These are phyloP conservation scores for Starmerella bombi DNA, from an alignment of 805 yeast species.

Conservation along the genomic window DNA sequence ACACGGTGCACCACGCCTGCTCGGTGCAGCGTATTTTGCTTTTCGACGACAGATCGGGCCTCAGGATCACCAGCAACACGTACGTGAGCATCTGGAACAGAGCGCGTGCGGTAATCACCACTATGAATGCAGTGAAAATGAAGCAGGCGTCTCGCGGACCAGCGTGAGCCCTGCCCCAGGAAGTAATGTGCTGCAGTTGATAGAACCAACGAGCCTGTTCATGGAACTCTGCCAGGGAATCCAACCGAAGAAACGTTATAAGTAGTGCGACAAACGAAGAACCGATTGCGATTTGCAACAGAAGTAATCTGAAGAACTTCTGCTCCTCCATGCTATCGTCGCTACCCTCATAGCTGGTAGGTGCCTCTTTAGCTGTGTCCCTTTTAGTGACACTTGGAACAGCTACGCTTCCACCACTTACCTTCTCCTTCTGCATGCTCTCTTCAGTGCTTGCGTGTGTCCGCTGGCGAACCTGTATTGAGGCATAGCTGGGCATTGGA, in stretches of 20 bases:
- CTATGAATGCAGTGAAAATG: conserved; percentile 10
- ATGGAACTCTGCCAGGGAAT: conserved; percentile 1
- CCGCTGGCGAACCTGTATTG: too few relatives aligned
- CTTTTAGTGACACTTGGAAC: too few relatives aligned
- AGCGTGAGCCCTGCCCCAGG: conserved; percentile 13
- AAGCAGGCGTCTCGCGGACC: conserved; percentile 15
- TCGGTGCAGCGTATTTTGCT: conserved; percentile 63
- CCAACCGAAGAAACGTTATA: neutral
- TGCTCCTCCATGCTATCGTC: neutral
- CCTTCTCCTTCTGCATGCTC: too few relatives aligned
- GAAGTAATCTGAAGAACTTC: conserved; percentile 2
- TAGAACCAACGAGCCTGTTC: conserved; percentile 6
- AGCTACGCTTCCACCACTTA: too few relatives aligned
- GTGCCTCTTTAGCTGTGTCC: neutral
- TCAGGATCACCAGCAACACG: neutral
- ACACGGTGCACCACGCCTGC: conserved; percentile 66
- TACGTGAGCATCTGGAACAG: conserved; percentile 8
- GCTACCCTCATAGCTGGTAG: neutral
- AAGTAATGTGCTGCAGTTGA: conserved; percentile 11
- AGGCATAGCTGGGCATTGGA: too few relatives aligned
- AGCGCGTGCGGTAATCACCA: conserved; percentile 16
- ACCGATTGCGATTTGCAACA: conserved; percentile 6
- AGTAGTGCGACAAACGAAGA: conserved; percentile 2
- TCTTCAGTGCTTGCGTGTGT: too few relatives aligned
- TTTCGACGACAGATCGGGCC: conserved; percentile 26